These are phyloP conservation scores for Cajanus cajan DNA, from an alignment of 306 rosid genomes.

Conservation along the genomic window DNA sequence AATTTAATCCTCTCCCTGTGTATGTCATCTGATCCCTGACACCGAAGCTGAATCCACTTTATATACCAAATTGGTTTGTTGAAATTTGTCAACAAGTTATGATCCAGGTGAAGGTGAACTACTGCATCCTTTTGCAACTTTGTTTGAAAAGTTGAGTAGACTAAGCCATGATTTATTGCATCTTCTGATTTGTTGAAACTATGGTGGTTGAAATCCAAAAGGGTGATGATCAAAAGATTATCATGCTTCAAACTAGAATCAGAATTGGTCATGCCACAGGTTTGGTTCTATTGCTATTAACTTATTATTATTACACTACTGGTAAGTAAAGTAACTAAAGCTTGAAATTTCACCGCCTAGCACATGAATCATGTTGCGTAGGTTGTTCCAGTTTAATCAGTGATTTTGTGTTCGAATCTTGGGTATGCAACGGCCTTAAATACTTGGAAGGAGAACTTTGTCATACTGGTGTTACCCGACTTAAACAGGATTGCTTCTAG, in stretches of 20 bases:
- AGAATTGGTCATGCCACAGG: background rate
- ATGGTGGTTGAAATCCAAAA: background rate
- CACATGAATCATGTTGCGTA: too few relatives aligned
- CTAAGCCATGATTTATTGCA: background rate
- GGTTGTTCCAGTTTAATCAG: too few relatives aligned
- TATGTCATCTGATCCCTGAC: background rate
- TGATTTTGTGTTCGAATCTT: too few relatives aligned
- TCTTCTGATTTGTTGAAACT: background rate
- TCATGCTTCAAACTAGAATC: constrained; percentile 28
- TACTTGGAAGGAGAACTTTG: too few relatives aligned
- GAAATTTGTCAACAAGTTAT: constrained; percentile 2
- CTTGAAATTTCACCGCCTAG: background rate
- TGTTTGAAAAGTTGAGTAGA: background rate
- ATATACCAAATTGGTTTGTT: background rate
- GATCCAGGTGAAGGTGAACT: constrained; percentile 18
- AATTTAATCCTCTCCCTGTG: background rate
- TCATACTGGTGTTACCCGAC: too few relatives aligned
- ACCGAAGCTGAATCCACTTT: background rate
- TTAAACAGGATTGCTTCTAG: background rate
- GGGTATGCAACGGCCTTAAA: too few relatives aligned
- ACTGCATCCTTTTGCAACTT: background rate
- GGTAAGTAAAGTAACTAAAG: background rate
- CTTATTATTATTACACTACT: background rate
- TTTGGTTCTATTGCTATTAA: background rate
- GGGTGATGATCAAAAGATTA: background rate